Base-by-base conservation (phyloP, 1,284 basidiomycete genomes). In the Abortiporus biennis region DNA sequence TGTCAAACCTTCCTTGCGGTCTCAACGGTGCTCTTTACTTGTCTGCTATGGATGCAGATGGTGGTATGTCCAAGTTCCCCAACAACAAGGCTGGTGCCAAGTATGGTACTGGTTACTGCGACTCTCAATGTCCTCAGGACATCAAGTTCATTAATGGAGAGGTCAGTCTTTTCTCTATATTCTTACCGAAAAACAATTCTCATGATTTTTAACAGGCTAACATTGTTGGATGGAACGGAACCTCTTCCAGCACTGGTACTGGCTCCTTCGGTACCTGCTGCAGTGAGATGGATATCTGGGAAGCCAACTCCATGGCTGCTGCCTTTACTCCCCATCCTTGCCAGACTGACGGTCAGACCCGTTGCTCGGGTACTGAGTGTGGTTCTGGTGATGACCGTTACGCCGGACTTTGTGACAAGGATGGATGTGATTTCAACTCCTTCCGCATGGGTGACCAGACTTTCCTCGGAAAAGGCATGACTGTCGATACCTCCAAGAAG, bases 371-470 rank as follows among this genome's bases (percentile, higher is more conserved):
- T 45, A 53, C 52, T 46, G 49, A 61, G 47, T 62, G 63, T 50
- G 58, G 57, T 44, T 57, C 53, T 40, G 51, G 49, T 38, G 49
- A 48, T 48, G 46, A 57, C 45, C 58, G 66, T 22, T 66, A 68
- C 56, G 56, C 57, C 45, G 61, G 65, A 34, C 49, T 69, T 41
- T 74, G 71, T 57, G 70, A 73, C 60, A 64, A 65, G 51, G 71
- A 71, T 48, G 73, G 72, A n/a, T 74, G 72, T 58, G 71, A 74
- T 54, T 76, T 73, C 67, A 74, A 77, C 67, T 71, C 72, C 43
- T 74, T 63, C 64, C 73, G 74, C 50, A 69, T 73, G 66, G 75
- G 74, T 38, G 56, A 69, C 60, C 59, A 54, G 25, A 52, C 55
- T 42, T 77, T 76, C 69, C 68, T 68, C 62, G 74, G 75, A 42